phyloP scores from a whole-genome alignment of 2,329 filamentous ascomycete genomes.

The Calonectria pseudoturangicola region DNA sequence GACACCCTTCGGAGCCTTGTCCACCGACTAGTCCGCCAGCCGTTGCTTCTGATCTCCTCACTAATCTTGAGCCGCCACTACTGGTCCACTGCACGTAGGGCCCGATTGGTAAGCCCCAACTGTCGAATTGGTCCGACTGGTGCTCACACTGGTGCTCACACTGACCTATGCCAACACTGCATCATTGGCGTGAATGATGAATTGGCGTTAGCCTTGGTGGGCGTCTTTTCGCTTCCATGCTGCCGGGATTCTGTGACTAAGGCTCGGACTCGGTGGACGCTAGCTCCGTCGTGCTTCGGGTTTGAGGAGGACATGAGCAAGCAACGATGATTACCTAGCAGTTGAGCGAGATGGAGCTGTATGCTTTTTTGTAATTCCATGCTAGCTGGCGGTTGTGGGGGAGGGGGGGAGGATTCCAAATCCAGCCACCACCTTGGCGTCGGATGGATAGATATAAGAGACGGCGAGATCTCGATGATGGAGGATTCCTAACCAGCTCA shows the following conservation, averaged over 20 bases:
- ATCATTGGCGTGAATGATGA: conserved; percentile 9
- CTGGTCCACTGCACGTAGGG: conserved; percentile 12
- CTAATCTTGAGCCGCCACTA: conserved; percentile 14
- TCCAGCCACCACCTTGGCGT: background rate
- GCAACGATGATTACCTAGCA: conserved; percentile 34
- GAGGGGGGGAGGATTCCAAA: conserved; percentile 6
- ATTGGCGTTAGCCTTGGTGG: background rate
- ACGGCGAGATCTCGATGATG: conserved; percentile 17
- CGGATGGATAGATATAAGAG: conserved; percentile 37
- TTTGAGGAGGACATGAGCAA: background rate
- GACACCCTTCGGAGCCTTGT: conserved; percentile 2
- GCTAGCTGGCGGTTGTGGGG: background rate
- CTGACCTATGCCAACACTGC: conserved; percentile 22
- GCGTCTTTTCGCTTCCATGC: conserved; percentile 5
- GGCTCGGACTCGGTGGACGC: conserved; percentile 7
- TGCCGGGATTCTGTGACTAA: conserved; percentile 20
- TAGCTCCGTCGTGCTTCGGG: conserved; percentile 23
- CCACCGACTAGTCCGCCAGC: too few relatives aligned
- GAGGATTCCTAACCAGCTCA: conserved; percentile 7
- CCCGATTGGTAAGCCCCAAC: conserved; percentile 51
- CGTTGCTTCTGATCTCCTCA: conserved; percentile 5
- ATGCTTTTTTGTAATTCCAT: background rate
- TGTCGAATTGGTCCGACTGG: conserved; percentile 44
- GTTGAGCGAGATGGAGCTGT: background rate
- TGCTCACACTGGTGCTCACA: conserved; percentile 38